Base-by-base conservation (phyloP, 768 basidiomycete genomes). In the Paxillus ammoniavirescens region DNA sequence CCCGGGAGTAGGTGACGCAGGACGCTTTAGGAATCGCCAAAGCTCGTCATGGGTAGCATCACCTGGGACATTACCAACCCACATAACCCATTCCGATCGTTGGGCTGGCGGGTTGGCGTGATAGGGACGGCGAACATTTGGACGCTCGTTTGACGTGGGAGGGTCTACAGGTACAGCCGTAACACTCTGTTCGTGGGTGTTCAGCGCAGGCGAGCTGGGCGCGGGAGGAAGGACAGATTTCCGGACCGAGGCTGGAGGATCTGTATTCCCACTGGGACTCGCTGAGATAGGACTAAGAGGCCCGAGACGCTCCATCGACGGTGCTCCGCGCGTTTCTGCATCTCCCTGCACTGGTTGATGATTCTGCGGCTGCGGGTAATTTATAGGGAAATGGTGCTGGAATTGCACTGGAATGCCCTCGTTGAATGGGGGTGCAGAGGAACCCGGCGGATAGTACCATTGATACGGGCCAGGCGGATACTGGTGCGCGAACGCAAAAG, bases 31-130 rank as follows among this genome's bases (percentile, higher is more conserved):
- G 68, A 94, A 95, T 7, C 75, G 75, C 88, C 87, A 90, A 4
- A 97, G 75, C 64, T 97, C 94, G 59, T 92, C 86, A 55, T 92
- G 82, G 3, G 82, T 83, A 14, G 91, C 84, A 62, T 94, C 91
- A 5, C 79, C 78, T 2, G 91, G 91, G 3, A 97, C 88, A 64
- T 98, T 98, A 9, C 95, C 95, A 12, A 85, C 86, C 95, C 95
- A 97, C 91, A 94, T 92, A 1, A 93, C 93, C 91, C 89, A 95
- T 54, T 92, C 91, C 7, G 91, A 91, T 13, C 91, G 82, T 49
- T 89, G 78, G 10, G 82, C 73, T 12, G 88, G 87, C 1, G 85
- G 81, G 52, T 83, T 86, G 2, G 87, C 87, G 57, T 89, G 88
- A 60, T 85, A 88, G 18, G 78, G 62, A 8, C 80, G 78, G 40